Evolutionary conservation across 441 rosid species (phyloP), one percentile per base, ranked within the genome.

Genomic region (Aquilaria agallochum): DNA sequence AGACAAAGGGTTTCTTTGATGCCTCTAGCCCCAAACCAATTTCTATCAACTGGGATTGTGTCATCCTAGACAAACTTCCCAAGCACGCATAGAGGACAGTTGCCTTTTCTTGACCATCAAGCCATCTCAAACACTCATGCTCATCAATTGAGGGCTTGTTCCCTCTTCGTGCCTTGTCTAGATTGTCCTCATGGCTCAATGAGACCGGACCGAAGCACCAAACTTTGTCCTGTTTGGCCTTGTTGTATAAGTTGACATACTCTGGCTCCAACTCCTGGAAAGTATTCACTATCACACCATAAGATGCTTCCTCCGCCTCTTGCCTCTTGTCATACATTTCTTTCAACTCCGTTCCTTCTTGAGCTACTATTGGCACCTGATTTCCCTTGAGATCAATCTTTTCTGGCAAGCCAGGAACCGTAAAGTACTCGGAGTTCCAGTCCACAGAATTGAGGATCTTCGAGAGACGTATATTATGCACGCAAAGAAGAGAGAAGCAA

Each of bases 141-240:
- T 69, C 68, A 61, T 71, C 71, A 8, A 56, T 32, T n/a, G 62
- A 58, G 3, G 78, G 69, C 65, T 69, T 65, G 57, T 69, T 70
- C 14, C 82, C 85, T 78, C 80, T 76, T n/a, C 64, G 47, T 53
- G 63, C 69, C 53, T 72, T 78, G 11, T 74, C 79, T 36, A 4
- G n/a, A 33, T 31, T 58, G 11, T 10, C 32, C 62, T 66, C 56
- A 63, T 76, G 76, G 65, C 75, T 63, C 36, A 76, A 68, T 6
- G 79, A 74, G 53, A 74, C 79, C 0, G 79, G 81, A 31, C 81
- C 79, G 45, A 74, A 49, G 64, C 71, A 31, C 81, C 79, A 80
- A 9, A 51, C 72, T 68, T 69, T 74, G 10, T 57, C 65, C 0
- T 33, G 14, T 46, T 44, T 70, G n/a, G 59, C 56, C 53, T 77